Evolutionary conservation across 345 rosid genomes (phyloP), one percentile per base, ranked within the genome.

Genomic region (Lumnitzera racemosa): DNA sequence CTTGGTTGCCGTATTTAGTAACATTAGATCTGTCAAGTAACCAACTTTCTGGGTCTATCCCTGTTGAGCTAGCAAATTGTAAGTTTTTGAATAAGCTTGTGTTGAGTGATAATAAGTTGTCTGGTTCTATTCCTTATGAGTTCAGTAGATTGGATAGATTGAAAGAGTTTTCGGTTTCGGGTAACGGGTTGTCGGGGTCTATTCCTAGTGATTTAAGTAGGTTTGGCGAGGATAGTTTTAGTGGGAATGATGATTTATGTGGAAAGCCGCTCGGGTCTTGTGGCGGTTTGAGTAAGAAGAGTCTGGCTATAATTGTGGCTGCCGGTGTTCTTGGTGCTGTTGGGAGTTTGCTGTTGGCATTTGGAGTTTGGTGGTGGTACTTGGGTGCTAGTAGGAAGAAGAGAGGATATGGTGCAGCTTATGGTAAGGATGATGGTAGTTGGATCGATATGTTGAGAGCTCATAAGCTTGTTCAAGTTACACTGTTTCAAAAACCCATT

Each of bases 401-500:
- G 61, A 68, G 65, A 14, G 81, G 79, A 13, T 73, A 75, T 16
- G 88, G 81, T 5, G 78, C 53, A 2, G 83, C 75, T 27, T 61
- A 64, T 14, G 49, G 41, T 46, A 70, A 63, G 25, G 83, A 83
- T 12, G 87, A 79, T 41, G 57, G 76, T 49, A 72, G 75, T 29
- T 84, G 86, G 85, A 24, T 80, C 46, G 80, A 72, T 61, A 52
- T 76, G 53, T 61, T 83, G 68, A 74, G 75, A 60, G 80, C 86
- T 27, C 72, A 76, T 36, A 78, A 80, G 71, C 86, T 81, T 61
- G 78, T 79, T 49, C 90, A 81, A 62, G 90, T 84, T 7, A 75
- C 84, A 3, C 24, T 84, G 72, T 84, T 84, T 63, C 83, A 84
- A 53, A 84, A 81, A 63, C 84, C 86, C 0, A 69, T 84, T 1